A percentile compares a stretch with the other conserved stretches of the same genome.
Conservation (phyloP, 768 basidiomycete genomes). For the Phylloporus sp. region DNA sequence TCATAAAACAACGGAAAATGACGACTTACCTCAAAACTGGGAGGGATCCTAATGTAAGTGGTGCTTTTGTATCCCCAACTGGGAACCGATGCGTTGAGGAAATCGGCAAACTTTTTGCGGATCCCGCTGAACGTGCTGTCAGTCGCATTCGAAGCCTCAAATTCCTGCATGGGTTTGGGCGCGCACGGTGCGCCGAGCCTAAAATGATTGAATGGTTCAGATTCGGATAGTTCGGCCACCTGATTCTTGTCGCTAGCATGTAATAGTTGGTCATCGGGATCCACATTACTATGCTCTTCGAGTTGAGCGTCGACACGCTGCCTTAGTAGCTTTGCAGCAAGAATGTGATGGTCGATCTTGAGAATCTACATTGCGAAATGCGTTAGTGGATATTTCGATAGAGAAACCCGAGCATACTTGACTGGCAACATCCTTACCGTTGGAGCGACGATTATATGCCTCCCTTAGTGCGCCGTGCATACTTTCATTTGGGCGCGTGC, state of each 20-base stretch:
- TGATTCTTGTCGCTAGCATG: too few species aligned
- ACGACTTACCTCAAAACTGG: not conserved
- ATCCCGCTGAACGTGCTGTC: not conserved
- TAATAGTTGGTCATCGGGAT: too few species aligned
- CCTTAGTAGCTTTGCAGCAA: constrained; percentile 5
- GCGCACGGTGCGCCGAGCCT: not conserved
- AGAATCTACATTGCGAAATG: constrained; percentile 3
- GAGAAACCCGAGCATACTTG: too few species aligned
- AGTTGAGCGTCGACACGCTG: not conserved
- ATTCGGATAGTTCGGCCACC: too few species aligned
- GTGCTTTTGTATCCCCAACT: not conserved
- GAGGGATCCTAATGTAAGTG: not conserved
- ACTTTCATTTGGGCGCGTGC: constrained; percentile 31
- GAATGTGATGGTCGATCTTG: constrained; percentile 9
- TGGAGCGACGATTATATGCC: not conserved
- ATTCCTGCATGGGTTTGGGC: not conserved
- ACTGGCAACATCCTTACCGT: too few species aligned
- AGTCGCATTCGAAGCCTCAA: not conserved
- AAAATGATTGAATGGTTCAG: too few species aligned
- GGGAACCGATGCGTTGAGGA: not conserved
- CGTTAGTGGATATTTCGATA: too few species aligned
- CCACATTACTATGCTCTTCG: not conserved
- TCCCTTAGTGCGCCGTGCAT: constrained; percentile 27
- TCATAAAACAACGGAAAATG: not conserved
- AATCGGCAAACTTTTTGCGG: not conserved